Conservation (phyloP, 306 rosid species). For the Malus orientalis region DNA sequence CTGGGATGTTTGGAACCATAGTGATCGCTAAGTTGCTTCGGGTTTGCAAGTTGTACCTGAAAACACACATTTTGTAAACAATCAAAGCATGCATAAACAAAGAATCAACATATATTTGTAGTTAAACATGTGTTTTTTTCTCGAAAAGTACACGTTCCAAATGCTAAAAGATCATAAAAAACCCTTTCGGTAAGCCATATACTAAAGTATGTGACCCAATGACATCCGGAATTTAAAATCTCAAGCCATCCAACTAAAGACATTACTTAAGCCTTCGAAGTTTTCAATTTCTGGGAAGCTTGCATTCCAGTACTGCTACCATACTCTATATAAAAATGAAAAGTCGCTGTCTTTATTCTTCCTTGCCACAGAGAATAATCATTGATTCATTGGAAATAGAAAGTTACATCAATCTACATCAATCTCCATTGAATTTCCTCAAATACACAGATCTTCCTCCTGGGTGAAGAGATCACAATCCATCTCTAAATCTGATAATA, state of each 20-base stretch:
- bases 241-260: not conserved
- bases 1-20: slow-evolving; percentile 93
- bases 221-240: not conserved
- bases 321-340: not conserved
- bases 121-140: not conserved
- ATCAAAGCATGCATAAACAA: not conserved
- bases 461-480: too few relatives aligned
- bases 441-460: too few relatives aligned
- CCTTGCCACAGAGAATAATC: too few relatives aligned
- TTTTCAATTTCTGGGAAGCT: too few relatives aligned
- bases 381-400: too few relatives aligned
- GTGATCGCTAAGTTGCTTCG: slow-evolving; percentile 78
- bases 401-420: too few relatives aligned
- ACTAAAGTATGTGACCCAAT: not conserved
- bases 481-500: too few relatives aligned
- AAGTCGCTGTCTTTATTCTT: not conserved
- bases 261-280: not conserved
- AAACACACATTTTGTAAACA: slow-evolving; percentile 11
- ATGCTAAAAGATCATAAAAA: not conserved
- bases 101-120: not conserved
- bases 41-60: slow-evolving; percentile 82
- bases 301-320: too few relatives aligned
- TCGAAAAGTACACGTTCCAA: not conserved
- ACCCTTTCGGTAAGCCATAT: not conserved
- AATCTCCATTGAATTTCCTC: too few relatives aligned